Evolutionary conservation across 306 rosid species (phyloP).

Genomic region (Lathyrus tuberosus): DNA sequence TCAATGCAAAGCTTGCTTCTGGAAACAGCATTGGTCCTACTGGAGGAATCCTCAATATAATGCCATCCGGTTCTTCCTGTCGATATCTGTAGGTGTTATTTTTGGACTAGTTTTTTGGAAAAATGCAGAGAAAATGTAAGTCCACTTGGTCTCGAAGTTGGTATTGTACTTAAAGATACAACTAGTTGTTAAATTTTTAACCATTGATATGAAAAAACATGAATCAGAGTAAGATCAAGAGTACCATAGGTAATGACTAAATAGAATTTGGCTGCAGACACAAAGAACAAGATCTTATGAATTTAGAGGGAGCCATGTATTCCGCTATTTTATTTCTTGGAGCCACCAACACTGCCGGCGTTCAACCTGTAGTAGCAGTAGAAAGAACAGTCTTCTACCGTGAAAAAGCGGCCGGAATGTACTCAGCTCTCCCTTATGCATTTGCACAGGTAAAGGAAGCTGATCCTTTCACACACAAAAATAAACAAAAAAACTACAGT

Average conservation of each 20-base stretch:
- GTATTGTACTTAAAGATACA: slow-evolving; percentile 17
- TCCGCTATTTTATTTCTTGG: slow-evolving; percentile 55
- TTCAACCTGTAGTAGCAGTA: slow-evolving; percentile 53
- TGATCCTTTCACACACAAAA: background rate
- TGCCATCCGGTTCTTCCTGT: slow-evolving; percentile 41
- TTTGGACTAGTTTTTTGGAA: slow-evolving; percentile 57
- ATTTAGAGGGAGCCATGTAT: slow-evolving; percentile 51
- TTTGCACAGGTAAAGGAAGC: slow-evolving; percentile 55
- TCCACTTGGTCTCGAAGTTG: slow-evolving; percentile 16
- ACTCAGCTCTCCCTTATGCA: slow-evolving; percentile 61
- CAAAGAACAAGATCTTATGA: slow-evolving; percentile 53
- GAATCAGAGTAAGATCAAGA: slow-evolving; percentile 33
- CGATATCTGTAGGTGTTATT: slow-evolving; percentile 41
- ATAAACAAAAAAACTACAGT: background rate
- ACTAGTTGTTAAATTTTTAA: background rate
- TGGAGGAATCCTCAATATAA: slow-evolving; percentile 63
- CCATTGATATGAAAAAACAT: slow-evolving; percentile 14
- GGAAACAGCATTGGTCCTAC: slow-evolving; percentile 55
- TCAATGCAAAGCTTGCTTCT: slow-evolving; percentile 55
- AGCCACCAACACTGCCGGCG: slow-evolving; percentile 43
- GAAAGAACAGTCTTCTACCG: slow-evolving; percentile 62
- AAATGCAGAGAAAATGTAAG: slow-evolving; percentile 47
- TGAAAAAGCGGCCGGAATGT: slow-evolving; percentile 65
- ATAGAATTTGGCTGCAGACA: slow-evolving; percentile 36
- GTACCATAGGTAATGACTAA: slow-evolving; percentile 6